Evolutionary conservation across 345 rosid genomes (phyloP), one percentile per base, ranked within the genome.

Genomic region (Toxicodendron radicans): DNA sequence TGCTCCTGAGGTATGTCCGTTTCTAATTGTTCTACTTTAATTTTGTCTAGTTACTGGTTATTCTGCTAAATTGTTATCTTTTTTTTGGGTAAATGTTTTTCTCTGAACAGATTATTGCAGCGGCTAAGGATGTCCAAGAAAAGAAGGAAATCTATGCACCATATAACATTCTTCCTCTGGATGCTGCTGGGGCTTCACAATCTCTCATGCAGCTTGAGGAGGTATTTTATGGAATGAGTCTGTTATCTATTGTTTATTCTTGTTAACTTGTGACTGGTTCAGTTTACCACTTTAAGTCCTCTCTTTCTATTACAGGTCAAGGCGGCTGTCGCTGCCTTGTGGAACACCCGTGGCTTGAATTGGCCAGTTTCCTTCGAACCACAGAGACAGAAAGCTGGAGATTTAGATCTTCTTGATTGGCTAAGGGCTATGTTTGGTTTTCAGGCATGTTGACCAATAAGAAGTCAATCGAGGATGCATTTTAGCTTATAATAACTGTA

Each of bases 71-170:
- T 33, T 49, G 0, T 24, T 64, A 70, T 52, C 27, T 58, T 64
- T 20, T 33, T 27, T 6, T 63, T 62, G 4, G 24, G 72, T 70
- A 45, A 45, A 71, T 82, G 33, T 70, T 63, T 60, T 70, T 65
- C n/a, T 58, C 64, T 63, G 23, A 81, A 77, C 85, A 95, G 99
- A 95, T 95, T 83, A 91, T 95, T 62, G 99, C 99, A 27, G 92
- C 98, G 32, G 99, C 99, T 46, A 91, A 85, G 85, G 98, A 92
- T 87, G 94, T 95, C 79, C 99, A 95, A 83, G 99, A 95, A 82
- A 95, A 90, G 90, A 95, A 87, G 72, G 98, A 95, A 82, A 95
- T 91, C 62, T 95, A 92, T 81, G 92, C 97, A 49, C 99, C 99
- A 10, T 95, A 90, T 81, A 95, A 93, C 85, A 93, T 95, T 79